Evolutionary conservation across 2,329 filamentous ascomycete genomes (phyloP).

Genomic region (Curvularia sp.): DNA sequence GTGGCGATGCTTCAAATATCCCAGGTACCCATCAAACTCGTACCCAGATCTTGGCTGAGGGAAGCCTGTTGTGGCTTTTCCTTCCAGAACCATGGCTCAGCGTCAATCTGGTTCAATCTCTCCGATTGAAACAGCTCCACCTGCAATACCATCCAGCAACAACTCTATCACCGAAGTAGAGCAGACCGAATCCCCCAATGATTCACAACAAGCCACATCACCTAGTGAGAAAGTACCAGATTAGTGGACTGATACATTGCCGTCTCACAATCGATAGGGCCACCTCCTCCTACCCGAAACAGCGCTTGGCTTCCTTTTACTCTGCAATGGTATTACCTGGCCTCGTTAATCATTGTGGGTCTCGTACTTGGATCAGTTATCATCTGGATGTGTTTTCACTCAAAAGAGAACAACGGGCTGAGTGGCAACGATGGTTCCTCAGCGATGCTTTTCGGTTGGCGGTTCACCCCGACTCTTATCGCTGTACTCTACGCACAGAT

Average conservation of each 20-base stretch:
- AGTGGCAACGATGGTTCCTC: conserved; percentile 43
- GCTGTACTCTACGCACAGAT: conserved; percentile 18
- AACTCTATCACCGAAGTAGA: background rate
- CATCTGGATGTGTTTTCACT: conserved; percentile 18
- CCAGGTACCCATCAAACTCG: background rate
- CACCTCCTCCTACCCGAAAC: background rate
- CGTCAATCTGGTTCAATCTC: background rate
- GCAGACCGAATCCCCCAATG: background rate
- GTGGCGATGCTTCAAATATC: background rate
- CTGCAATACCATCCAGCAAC: background rate
- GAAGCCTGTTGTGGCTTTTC: background rate
- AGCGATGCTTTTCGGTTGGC: conserved; percentile 35
- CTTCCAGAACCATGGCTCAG: background rate
- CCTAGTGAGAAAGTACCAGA: background rate
- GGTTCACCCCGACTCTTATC: conserved; percentile 31
- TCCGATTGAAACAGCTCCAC: background rate
- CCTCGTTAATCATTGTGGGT: background rate
- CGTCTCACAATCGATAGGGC: background rate
- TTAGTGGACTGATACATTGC: background rate
- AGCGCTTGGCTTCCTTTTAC: background rate
- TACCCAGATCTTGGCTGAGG: background rate
- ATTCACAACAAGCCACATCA: background rate
- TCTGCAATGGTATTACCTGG: background rate
- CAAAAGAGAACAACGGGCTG: conserved; percentile 21
- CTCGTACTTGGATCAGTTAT: conserved; percentile 13